These are phyloP conservation scores for Carex arenaria DNA, from an alignment of 202 grass and related monocot species.

Conservation along the genomic window DNA sequence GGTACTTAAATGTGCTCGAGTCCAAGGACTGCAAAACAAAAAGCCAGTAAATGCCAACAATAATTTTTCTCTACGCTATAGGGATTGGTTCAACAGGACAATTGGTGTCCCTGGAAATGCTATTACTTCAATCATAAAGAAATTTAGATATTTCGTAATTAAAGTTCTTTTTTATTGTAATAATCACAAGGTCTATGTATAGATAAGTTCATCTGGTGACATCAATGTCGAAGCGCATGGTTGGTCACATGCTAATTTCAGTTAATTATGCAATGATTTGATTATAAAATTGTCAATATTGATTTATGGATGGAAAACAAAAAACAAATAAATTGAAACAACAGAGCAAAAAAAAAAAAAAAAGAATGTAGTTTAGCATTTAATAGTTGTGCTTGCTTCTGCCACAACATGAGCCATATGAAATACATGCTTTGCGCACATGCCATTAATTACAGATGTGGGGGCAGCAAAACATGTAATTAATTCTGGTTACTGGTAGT, in stretches of 20 bases:
- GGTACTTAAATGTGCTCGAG: constrained; percentile 13
- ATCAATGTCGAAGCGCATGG: too few species aligned
- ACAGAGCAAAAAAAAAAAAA: background rate
- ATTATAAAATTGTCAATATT: background rate
- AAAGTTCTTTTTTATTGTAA: background rate
- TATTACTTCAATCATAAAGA: background rate
- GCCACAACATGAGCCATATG: constrained; percentile 16
- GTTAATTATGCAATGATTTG: background rate
- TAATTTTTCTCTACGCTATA: background rate
- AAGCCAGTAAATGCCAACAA: background rate
- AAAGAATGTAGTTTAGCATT: constrained; percentile 18
- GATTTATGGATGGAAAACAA: background rate
- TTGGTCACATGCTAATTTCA: background rate
- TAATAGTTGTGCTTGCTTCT: constrained; percentile 10
- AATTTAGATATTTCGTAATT: background rate
- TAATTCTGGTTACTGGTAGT: background rate
- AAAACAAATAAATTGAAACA: background rate
- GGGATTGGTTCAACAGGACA: background rate
- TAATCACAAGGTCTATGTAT: background rate
- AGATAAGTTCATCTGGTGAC: too few species aligned
- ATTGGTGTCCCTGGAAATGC: background rate
- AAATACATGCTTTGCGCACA: constrained; percentile 9
- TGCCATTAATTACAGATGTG: constrained; percentile 13
- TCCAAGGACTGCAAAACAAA: constrained; percentile 44
- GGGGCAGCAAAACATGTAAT: constrained; percentile 7